Conservation (phyloP, 495 filamentous ascomycete species). For the Aspergillus sclerotioniger region DNA sequence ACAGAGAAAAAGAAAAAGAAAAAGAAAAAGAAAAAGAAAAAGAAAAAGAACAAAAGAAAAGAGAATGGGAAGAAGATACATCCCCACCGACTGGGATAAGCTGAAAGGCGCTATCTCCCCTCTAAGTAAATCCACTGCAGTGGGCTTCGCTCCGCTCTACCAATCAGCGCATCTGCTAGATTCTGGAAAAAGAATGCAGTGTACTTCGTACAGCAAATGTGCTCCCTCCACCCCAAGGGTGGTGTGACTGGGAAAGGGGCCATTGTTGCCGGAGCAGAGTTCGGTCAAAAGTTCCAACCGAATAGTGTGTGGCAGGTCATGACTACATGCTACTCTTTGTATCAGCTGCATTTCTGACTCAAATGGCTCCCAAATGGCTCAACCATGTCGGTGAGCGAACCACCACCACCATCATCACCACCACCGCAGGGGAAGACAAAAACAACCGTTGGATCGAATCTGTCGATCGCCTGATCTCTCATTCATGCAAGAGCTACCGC, state of each 20-base stretch:
- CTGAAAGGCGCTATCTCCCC: constrained; percentile 3
- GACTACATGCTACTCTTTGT: constrained; percentile 7
- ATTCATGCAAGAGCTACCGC: constrained; percentile 28
- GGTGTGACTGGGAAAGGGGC: constrained; percentile 14
- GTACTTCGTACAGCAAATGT: constrained; percentile 13
- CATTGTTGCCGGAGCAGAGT: constrained; percentile 10
- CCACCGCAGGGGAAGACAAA: neutral
- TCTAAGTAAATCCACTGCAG: too few species aligned
- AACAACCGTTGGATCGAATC: constrained; percentile 24
- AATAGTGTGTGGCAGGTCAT: neutral
- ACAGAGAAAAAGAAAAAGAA: constrained; percentile 2
- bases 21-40: constrained; percentile 11
- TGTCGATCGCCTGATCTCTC: constrained; percentile 36
- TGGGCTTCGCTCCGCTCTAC: constrained; percentile 18
- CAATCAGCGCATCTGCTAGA: constrained; percentile 17
- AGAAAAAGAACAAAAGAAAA: constrained; percentile 4
- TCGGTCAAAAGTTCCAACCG: constrained; percentile 13
- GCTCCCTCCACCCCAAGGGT: constrained; percentile 13
- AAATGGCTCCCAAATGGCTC: constrained; percentile 8
- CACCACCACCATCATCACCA: constrained; percentile 13
- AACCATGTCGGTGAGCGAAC: constrained; percentile 38
- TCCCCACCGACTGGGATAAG: neutral
- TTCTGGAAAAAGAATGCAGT: constrained; percentile 29
- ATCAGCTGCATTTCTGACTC: constrained; percentile 14
- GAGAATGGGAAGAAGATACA: neutral